Base-by-base conservation (phyloP, 2,329 filamentous ascomycete genomes). In the Colletotrichum sidae region DNA sequence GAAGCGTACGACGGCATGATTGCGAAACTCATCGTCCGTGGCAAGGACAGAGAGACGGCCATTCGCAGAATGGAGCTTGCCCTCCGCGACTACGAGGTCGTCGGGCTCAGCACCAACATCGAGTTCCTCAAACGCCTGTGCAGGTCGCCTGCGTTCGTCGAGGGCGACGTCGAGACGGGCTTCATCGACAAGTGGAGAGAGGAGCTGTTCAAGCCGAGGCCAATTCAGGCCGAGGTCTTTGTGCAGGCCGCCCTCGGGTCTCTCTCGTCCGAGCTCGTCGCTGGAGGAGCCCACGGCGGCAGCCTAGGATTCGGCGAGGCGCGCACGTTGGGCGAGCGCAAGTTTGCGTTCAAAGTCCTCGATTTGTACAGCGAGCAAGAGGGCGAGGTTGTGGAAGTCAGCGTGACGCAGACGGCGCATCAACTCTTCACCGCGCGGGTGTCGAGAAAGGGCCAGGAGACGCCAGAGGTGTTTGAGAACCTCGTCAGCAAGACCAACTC, bases 1-100 rank as follows among this genome's bases (percentile, higher is more conserved):
- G 93, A 95, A 64, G 92, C 96, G 59, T 99, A 99, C 77, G 96
- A 99, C 72, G 96, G 96, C 35, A 99, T 99, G 96, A 97, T 99
- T 70, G 93, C 96, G 49, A 99, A 99, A 80, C 86, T 99, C 56
- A 99, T 99, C 71, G 93, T 98, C 6, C 88, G 92, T 63, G 96
- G 92, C 1, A 86, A 88, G 13, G 91, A 91, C 61, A 87, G 96
- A 65, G 87, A 91, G 74, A 90, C 92, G 34, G 93, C 94, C 4
- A 90, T 99, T 54, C 89, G 92, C 64, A 96, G 93, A 77, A 84
- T 99, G 65, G 88, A 89, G 42, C 83, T 90, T 4, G 94, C 96
- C 1, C 82, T 99, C 10, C 90, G 93, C 69, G 86, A 93, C 52
- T 99, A 98, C 74, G 93, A 99, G 78, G 90, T 99, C 10, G 96